Conservation (phyloP, 768 basidiomycete genomes). For the Pulveroboletus sp. region DNA sequence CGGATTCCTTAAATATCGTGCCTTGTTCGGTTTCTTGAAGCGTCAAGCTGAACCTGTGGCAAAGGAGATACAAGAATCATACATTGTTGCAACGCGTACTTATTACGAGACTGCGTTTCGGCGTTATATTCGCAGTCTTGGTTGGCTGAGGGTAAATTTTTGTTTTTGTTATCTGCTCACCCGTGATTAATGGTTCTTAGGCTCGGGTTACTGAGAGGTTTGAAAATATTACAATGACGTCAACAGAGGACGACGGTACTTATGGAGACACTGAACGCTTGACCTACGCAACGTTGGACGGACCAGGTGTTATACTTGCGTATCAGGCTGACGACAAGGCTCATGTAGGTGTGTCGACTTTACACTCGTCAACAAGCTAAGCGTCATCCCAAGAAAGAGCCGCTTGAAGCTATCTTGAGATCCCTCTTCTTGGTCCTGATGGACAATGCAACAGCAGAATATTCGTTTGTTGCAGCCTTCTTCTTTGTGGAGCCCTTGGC, state of each 20-base stretch:
- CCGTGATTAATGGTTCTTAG: conserved; percentile 35
- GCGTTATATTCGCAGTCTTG: conserved; percentile 80
- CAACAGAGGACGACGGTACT: conserved; percentile 39
- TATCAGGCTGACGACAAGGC: conserved; percentile 89
- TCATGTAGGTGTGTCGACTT: conserved; percentile 60
- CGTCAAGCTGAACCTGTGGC: conserved; percentile 82
- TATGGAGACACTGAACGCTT: conserved; percentile 55
- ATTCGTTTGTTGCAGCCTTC: conserved; percentile 82
- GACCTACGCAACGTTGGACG: conserved; percentile 69
- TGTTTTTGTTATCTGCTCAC: not conserved
- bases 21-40: conserved; percentile 82
- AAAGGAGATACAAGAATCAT: conserved; percentile 83
- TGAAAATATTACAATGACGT: conserved; percentile 54
- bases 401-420: conserved; percentile 79
- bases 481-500: conserved; percentile 47
- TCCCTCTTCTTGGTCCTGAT: conserved; percentile 87
- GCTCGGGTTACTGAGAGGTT: conserved; percentile 66
- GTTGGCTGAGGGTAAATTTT: conserved; percentile 65
- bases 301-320: conserved; percentile 75
- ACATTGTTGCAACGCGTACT: conserved; percentile 75
- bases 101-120: conserved; percentile 97
- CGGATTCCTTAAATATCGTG: conserved; percentile 76
- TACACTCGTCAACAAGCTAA: conserved; percentile 10
- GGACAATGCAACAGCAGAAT: conserved; percentile 94
- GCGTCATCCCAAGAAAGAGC: conserved; percentile 58